A percentile compares a stretch with the other conserved stretches of the same genome.
These are phyloP conservation scores for Phytophthora melonis DNA, from an alignment of 352 stramenopile genomes.

Conservation along the genomic window DNA sequence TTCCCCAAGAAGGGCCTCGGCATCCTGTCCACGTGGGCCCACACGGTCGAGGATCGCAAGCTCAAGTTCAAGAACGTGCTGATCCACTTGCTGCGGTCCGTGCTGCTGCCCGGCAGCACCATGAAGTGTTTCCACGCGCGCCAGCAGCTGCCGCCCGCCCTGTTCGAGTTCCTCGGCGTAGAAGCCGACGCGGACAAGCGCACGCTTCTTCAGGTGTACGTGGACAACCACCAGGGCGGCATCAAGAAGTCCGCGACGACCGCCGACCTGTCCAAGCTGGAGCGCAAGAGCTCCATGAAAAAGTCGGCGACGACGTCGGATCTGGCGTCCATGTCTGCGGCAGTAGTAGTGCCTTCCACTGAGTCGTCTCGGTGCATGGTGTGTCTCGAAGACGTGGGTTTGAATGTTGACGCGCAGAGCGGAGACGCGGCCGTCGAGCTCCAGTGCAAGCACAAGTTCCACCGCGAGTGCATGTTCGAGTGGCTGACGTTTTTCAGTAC, in stretches of 20 bases:
- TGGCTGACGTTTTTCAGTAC: conserved; percentile 78
- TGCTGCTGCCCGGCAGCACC: conserved; percentile 64
- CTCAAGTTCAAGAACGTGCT: conserved; percentile 73
- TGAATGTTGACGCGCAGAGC: conserved; percentile 31
- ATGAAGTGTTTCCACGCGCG: conserved; percentile 71
- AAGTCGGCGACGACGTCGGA: conserved; percentile 22
- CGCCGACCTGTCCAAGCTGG: conserved; percentile 28
- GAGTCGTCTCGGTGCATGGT: conserved; percentile 53
- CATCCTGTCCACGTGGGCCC: conserved; percentile 52
- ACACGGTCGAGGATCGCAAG: conserved; percentile 60
- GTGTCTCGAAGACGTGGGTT: conserved; percentile 40
- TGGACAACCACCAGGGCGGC: conserved; percentile 52
- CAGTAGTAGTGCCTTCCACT: conserved; percentile 21
- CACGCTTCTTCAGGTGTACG: conserved; percentile 64
- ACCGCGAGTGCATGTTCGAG: conserved; percentile 81
- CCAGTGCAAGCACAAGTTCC: conserved; percentile 76
- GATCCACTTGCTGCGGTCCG: conserved; percentile 72
- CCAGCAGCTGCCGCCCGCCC: conserved; percentile 37
- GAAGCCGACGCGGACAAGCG: conserved; percentile 48
- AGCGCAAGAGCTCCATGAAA: conserved; percentile 34
- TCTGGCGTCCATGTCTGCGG: conserved; percentile 13
- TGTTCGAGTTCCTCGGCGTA: conserved; percentile 63
- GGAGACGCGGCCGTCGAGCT: conserved; percentile 55
- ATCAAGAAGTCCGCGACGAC: conserved; percentile 33
- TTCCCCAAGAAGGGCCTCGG: conserved; percentile 67